Conservation (phyloP, 2,329 filamentous ascomycete species). For the Hirsutella minnesotensis region DNA sequence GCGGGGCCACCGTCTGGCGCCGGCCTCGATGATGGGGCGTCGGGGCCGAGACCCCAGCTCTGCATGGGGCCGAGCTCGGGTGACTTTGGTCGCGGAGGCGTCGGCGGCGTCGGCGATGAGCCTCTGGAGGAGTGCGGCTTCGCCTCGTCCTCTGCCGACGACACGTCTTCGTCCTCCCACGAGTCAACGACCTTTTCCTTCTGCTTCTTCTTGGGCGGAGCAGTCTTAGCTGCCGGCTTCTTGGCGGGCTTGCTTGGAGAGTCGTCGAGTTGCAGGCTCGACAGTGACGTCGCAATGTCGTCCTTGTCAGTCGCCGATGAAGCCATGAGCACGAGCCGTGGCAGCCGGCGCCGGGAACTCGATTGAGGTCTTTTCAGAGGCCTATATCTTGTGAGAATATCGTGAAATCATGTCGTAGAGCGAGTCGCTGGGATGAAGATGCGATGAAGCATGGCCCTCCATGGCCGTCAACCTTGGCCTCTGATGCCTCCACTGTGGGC, state of each 20-base stretch:
- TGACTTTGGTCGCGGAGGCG: slow-evolving; percentile 47
- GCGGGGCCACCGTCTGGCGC: slow-evolving; percentile 9
- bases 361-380: background rate
- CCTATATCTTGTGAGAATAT: background rate
- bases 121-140: background rate
- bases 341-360: background rate
- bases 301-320: slow-evolving; percentile 10
- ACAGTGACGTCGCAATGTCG: slow-evolving; percentile 17
- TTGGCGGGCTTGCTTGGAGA: slow-evolving; percentile 5
- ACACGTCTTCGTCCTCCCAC: slow-evolving; percentile 48
- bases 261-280: slow-evolving; percentile 18
- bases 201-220: slow-evolving; percentile 4
- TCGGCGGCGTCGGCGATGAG: slow-evolving; percentile 43
- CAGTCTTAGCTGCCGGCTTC: background rate
- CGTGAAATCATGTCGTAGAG: too few species aligned
- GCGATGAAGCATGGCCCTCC: too few species aligned
- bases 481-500: too few species aligned
- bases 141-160: slow-evolving; percentile 21
- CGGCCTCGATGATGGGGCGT: background rate
- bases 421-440: too few species aligned
- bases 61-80: slow-evolving; percentile 17
- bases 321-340: slow-evolving; percentile 8
- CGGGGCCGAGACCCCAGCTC: slow-evolving; percentile 1
- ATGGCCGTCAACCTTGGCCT: too few species aligned
- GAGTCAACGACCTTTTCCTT: slow-evolving; percentile 26